Conservation (phyloP, 108 stramenopile species). For the Pseudonitzschia multistriata region DNA sequence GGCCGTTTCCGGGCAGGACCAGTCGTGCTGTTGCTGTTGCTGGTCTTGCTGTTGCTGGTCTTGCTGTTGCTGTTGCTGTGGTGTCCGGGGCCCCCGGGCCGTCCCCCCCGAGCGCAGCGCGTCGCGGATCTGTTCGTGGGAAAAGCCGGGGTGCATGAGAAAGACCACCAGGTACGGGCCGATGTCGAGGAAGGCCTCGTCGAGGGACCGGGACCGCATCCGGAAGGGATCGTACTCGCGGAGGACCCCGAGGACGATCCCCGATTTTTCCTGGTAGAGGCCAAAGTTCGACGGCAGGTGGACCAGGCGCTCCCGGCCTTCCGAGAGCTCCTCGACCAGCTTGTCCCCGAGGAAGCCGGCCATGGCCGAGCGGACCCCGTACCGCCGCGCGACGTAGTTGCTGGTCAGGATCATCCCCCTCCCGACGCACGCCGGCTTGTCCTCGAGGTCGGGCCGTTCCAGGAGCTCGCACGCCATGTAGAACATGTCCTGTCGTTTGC, state of each 20-base stretch:
- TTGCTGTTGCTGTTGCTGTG: no score
- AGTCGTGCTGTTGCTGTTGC: no score
- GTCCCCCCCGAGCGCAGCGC: neutral
- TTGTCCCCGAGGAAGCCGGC: slow-evolving; percentile 93
- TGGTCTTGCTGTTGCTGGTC: neutral
- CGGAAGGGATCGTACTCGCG: slow-evolving; percentile 88
- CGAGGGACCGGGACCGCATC: slow-evolving; percentile 69
- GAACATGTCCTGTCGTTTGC: slow-evolving; percentile 78
- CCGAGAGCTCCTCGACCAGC: slow-evolving; percentile 71
- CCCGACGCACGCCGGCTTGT: slow-evolving; percentile 91
- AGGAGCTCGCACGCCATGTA: slow-evolving; percentile 89
- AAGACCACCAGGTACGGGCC: slow-evolving; percentile 62
- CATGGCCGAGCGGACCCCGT: slow-evolving; percentile 97
- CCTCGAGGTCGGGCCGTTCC: slow-evolving; percentile 71
- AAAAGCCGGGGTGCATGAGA: slow-evolving; percentile 27
- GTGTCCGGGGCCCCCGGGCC: no score
- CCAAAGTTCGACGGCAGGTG: slow-evolving; percentile 79
- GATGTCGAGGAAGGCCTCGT: slow-evolving; percentile 95
- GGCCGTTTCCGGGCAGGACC: neutral
- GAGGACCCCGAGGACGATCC: slow-evolving; percentile 62
- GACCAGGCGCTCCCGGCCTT: slow-evolving; percentile 54
- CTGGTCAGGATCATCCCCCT: slow-evolving; percentile 88
- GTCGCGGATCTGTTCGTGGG: slow-evolving; percentile 42
- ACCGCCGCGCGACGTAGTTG: slow-evolving; percentile 91
- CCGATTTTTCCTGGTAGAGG: slow-evolving; percentile 76